Base-by-base conservation (phyloP, 2,329 filamentous ascomycete species). In the Alternaria brassicae region DNA sequence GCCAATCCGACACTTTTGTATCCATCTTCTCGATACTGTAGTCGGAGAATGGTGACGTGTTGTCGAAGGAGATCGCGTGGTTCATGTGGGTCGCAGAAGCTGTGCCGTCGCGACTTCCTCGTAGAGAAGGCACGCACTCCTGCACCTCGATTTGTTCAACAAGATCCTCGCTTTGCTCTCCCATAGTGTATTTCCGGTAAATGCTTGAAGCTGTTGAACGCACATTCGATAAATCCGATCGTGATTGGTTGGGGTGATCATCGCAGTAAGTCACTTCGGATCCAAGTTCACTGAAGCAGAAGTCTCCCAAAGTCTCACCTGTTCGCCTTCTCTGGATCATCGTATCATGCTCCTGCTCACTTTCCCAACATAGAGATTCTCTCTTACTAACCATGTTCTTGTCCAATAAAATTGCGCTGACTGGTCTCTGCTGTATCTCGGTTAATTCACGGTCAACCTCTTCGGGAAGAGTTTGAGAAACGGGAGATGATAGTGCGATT, bases 1-100 rank as follows among this genome's bases (percentile, higher is more conserved):
- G 56, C 55, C 59, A 61, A 5, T 44, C 53, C 5, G 54, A 45
- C 6, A 56, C 41, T 42, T 32, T 44, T 4, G 37, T 37, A 9
- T 57, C 41, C 48, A 51, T 54, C 2, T 45, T 44, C 17, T 34
- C 13, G 9, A 25, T 6, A 15, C 37, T 50, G 39, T 42, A 47
- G 0, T 23, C 19, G 10, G n/a, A 40, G 37, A 30, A 36, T 7
- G 13, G 32, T 12, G 23, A 40, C 1, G 4, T 42, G 28, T 32
- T n/a, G 25, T 44, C 23, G 21, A 55, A 34, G 34, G 32, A 37
- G 25, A 23, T 56, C 6, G 53, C 40, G 8, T 45, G 47, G 13
- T 19, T 12, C 10, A 32, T 32, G 25, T 27, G 34, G 34, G 44
- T 27, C 30, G 25, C 42, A 9, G 41, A 50, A n/a, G 56, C n/a